These are phyloP conservation scores for Eremochloa ophiuroides DNA, from an alignment of 176 grass and related monocot species.

Conservation along the genomic window DNA sequence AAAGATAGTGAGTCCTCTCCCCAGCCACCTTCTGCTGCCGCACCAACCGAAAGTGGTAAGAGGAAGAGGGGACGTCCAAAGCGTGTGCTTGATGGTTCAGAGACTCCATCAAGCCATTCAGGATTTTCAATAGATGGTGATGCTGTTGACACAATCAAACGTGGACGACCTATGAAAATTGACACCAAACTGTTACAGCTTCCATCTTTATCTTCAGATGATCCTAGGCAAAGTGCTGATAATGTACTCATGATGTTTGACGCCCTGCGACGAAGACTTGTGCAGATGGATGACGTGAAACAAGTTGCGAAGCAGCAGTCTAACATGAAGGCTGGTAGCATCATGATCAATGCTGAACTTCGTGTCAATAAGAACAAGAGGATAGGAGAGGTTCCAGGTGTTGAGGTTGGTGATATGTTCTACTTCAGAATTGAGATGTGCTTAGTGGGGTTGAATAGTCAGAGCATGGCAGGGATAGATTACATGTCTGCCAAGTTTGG, in stretches of 20 bases:
- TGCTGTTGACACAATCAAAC: conserved; percentile 11
- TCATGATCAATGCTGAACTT: conserved; percentile 73
- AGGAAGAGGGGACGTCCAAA: conserved; percentile 41
- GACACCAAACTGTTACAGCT: conserved; percentile 33
- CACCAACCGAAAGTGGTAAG: conserved; percentile 26
- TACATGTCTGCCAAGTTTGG: conserved; percentile 57
- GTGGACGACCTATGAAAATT: conserved; percentile 40
- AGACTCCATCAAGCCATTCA: conserved; percentile 29
- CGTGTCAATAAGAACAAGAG: conserved; percentile 67
- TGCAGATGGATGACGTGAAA: conserved; percentile 71
- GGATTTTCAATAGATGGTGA: conserved; percentile 21
- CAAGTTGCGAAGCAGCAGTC: conserved; percentile 49
- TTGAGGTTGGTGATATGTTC: conserved; percentile 83
- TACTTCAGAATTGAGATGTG: conserved; percentile 95
- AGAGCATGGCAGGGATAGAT: conserved; percentile 78
- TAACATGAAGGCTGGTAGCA: conserved; percentile 75
- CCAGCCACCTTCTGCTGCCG: conserved; percentile 5
- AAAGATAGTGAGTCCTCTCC: conserved; percentile 12
- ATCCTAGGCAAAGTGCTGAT: conserved; percentile 63
- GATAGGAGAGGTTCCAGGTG: conserved; percentile 64
- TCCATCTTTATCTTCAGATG: conserved; percentile 35
- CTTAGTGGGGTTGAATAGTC: conserved; percentile 67
- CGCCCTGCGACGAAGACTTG: conserved; percentile 58
- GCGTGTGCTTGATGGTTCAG: conserved; percentile 7
- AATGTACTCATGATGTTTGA: conserved; percentile 83